Conservation (phyloP, 768 basidiomycete species). For the Goffeauzyma gilvescens region DNA sequence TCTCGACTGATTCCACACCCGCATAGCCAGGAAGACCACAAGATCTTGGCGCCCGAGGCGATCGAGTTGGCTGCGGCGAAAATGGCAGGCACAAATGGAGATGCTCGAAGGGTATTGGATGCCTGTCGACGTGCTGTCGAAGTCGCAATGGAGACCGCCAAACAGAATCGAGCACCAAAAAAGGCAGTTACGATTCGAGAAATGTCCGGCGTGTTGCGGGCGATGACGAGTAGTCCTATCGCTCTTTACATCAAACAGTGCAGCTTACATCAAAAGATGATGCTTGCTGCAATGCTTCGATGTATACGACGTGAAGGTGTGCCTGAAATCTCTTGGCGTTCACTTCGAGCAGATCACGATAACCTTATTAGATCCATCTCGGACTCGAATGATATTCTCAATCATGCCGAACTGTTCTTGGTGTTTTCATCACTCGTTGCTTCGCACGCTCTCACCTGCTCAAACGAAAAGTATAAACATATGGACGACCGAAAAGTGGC, state of each 20-base stretch:
- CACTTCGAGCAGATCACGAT: slow-evolving; percentile 60
- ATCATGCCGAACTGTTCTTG: slow-evolving; percentile 43
- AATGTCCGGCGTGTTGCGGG: slow-evolving; percentile 56
- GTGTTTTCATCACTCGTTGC: slow-evolving; percentile 60
- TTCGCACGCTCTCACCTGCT: slow-evolving; percentile 55
- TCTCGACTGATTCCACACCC: slow-evolving; percentile 46
- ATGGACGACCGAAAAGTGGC: slow-evolving; percentile 52
- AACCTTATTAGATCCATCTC: slow-evolving; percentile 49
- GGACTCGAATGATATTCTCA: slow-evolving; percentile 46
- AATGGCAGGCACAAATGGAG: slow-evolving; percentile 68
- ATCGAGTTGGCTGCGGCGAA: slow-evolving; percentile 68
- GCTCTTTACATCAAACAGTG: slow-evolving; percentile 63
- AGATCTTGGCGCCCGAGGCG: slow-evolving; percentile 47
- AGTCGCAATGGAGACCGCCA: slow-evolving; percentile 38
- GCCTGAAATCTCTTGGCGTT: slow-evolving; percentile 68
- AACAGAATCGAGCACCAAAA: slow-evolving; percentile 30
- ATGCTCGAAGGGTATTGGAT: slow-evolving; percentile 80
- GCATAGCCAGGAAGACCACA: slow-evolving; percentile 34
- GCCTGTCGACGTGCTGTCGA: slow-evolving; percentile 80
- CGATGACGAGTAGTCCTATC: slow-evolving; percentile 79
- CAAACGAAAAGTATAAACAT: slow-evolving; percentile 44
- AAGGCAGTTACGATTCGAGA: slow-evolving; percentile 48
- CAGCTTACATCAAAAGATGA: slow-evolving; percentile 69
- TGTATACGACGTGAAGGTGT: slow-evolving; percentile 68
- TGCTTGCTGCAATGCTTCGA: slow-evolving; percentile 65